Evolutionary conservation across 805 yeast genomes (phyloP), one percentile per base, ranked within the genome.

Genomic region (Danielozyma ontarioensis): DNA sequence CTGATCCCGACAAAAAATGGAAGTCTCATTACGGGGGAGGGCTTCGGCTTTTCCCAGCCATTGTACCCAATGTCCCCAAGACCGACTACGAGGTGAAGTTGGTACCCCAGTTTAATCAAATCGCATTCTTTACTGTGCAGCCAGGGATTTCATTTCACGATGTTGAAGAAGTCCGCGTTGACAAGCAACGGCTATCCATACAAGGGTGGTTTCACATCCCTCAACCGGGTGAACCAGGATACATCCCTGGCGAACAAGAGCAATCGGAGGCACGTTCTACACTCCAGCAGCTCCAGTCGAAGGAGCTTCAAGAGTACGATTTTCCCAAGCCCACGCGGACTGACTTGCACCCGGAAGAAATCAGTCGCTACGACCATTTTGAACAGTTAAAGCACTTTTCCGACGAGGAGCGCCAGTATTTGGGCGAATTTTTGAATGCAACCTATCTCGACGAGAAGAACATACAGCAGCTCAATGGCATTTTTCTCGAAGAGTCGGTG

Each of bases 121-220:
- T 93, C 52, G 96, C 97, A 0, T 86, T 93, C 52, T 93, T 93
- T 69, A 82, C 83, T 4, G 97, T 93, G 11, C 93, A 88, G 53
- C 99, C 98, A 1, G 99, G 98, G 0, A 73, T 82, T 31, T 84
- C 96, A 2, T 93, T 93, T 72, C 99, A 93, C 57, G 98, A 94
- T 49, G 99, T 93, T 10, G 97, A 94, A 61, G 98, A 93, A 57
- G 98, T 94, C 1, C 74, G 81, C 40, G 95, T 80, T 2, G 95
- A 89, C 51, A 85, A 82, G 52, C 95, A 88, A 42, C 72, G 99
- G 51, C 64, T 93, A 23, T 85, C 96, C 1, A 86, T 93, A 39
- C 96, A 93, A 51, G 99, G 99, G 1, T 94, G 99, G 99, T 94
- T 90, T 54, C 99, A 93, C 57, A 85, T 89, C 33, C 99, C 99